Base-by-base conservation (phyloP, 2,329 filamentous ascomycete species). In the Colletotrichum filicis region DNA sequence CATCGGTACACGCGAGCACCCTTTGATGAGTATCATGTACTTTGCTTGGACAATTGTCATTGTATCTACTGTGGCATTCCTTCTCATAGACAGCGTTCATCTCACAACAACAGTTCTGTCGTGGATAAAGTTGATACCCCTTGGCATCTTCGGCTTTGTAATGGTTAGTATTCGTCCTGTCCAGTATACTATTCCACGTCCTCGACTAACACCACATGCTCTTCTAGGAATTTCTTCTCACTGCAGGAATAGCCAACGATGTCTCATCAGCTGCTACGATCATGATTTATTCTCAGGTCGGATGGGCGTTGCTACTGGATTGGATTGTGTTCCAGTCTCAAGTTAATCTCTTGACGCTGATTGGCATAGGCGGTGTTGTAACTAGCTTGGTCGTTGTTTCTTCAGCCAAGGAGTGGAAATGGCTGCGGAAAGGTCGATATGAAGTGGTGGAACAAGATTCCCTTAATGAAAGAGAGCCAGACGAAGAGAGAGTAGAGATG, bases 221-320 rank as follows among this genome's bases (percentile, higher is more conserved):
- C 14, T 7, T 35, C 7, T 19, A 71, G 68, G 68, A 71, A 30
- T 67, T 35, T 24, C 57, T 71, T 8, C 68, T 71, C 2, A 71
- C 68, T 8, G 57, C 57, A 22, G 68, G 68, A 1, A 65, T 71
- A 16, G 68, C 68, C 22, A 61, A 65, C 4, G 68, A 71, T 16
- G 55, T 49, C 14, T 68, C 69, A 5, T 72, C 69, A 4, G 53
- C 37, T 2, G 69, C 69, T 6, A 68, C 57, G 0, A 72, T 72
- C 0, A 72, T 68, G 69, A 63, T 72, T 1, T 68, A 72, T 52
- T 72, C 69, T 1, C 69, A 72, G 65, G 69, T 72, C 1, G 16
- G 60, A 14, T 72, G 69, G 69, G 69, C 69, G 11, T 26, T 72
- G 0, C 16, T 72, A 4, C 37, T 72, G 1, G 69, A 72, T 3